phyloP scores from a whole-genome alignment of 1,284 basidiomycete species.

The Sphagnurus paluster region DNA sequence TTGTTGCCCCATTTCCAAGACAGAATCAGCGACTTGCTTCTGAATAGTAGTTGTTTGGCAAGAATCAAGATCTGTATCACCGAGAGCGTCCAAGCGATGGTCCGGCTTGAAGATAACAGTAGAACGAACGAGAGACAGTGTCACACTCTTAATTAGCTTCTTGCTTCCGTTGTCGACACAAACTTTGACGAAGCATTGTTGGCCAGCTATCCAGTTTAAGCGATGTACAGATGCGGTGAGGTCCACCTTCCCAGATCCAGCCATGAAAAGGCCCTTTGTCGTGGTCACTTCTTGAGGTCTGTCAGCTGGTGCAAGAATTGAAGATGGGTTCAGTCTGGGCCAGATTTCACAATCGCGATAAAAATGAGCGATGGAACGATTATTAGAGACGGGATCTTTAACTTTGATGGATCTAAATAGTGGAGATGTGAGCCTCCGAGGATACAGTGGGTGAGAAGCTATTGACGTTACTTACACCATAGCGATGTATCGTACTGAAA shows the following conservation, averaged over 20 bases:
- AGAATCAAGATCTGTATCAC: constrained; percentile 47
- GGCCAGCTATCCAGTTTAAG: constrained; percentile 84
- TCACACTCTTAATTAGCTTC: constrained; percentile 71
- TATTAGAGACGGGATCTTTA: constrained; percentile 61
- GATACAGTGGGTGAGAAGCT: constrained; percentile 9
- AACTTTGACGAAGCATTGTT: constrained; percentile 76
- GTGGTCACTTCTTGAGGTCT: constrained; percentile 63
- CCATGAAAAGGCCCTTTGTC: constrained; percentile 62
- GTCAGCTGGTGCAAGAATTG: constrained; percentile 62
- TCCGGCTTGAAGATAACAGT: constrained; percentile 69
- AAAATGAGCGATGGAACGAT: constrained; percentile 87
- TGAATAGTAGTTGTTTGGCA: constrained; percentile 61
- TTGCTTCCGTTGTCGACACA: constrained; percentile 73
- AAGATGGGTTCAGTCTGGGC: constrained; percentile 73
- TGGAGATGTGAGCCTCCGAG: constrained; percentile 1
- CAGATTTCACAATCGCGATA: constrained; percentile 85
- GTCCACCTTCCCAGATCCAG: constrained; percentile 68
- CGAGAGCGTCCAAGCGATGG: constrained; percentile 37
- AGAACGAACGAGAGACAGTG: constrained; percentile 71
- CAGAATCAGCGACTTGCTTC: constrained; percentile 67
- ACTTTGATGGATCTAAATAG: constrained; percentile 78
- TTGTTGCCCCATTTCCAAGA: constrained; percentile 66
- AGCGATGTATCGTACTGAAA: constrained; percentile 81
- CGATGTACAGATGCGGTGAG: constrained; percentile 77
- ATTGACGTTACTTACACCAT: constrained; percentile 59